Base-by-base conservation (phyloP, 192 early-diverging fungal genomes). In the Mortierella claussenii region DNA sequence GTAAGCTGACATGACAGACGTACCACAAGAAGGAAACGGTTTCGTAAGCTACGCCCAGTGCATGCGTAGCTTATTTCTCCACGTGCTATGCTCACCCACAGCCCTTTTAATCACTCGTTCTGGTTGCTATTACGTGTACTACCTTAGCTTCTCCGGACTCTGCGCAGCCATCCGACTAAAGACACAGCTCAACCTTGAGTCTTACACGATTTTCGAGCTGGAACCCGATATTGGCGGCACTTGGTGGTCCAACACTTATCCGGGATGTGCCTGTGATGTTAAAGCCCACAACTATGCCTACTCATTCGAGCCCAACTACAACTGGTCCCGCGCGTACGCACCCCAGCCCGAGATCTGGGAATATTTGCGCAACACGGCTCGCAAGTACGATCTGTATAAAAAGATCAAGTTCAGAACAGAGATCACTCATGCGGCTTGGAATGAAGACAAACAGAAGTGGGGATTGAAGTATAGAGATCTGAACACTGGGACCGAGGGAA, bases 191-290 rank as follows among this genome's bases (percentile, higher is more conserved):
- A 80, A 76, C 13, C 50, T 83, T 26, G 64, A 60, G 9, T 68
- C 79, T 9, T 69, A 61, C 31, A 67, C 63, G 17, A 65, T 88
- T 33, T 84, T 79, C 49, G 86, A 88, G 53, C 67, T 67, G 24
- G 59, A 67, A 37, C 55, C 61, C 6, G 82, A 82, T 18, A 69
- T 88, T 11, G 86, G 86, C 1, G 86, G 84, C 28, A 86, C 84
- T 23, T 88, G 86, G 86, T 71, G 65, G 31, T 53, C 78, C 28
- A 81, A 78, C 64, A 80, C 69, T 1, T 83, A 81, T 37, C 79
- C 79, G 11, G 82, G 82, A 0, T 78, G 68, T 15, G 82, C 79
- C 12, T 83, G 82, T 28, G 82, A 83, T 71, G 63, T 83, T 21
- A 58, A 59, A 26, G 56, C 65, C 17, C 79, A 79, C 61, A 62